These are phyloP conservation scores for Triticum dicoccoides DNA, from an alignment of 176 grass and related monocot genomes.

Conservation along the genomic window DNA sequence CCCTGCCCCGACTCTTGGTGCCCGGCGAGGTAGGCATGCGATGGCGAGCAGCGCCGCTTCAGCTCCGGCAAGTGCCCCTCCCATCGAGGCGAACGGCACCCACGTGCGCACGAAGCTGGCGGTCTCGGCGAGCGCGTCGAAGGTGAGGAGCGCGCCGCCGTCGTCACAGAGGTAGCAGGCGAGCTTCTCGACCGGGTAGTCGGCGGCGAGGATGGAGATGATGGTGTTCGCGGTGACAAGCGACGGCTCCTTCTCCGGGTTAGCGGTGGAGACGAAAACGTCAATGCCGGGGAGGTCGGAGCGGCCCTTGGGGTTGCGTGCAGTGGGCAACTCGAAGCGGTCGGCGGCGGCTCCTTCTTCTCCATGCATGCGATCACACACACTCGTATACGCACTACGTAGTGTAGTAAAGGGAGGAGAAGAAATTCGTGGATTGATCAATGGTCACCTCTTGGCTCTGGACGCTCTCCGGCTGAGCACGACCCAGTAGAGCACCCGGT, in stretches of 20 bases:
- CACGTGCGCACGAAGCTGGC: conserved; percentile 73
- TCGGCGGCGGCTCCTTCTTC: conserved; percentile 8
- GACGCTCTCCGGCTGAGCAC: conserved; percentile 77
- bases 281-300: conserved; percentile 86
- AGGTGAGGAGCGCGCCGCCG: conserved; percentile 76
- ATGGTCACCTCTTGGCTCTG: conserved; percentile 52
- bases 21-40: conserved; percentile 57
- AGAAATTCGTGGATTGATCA: background rate
- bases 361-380: conserved; percentile 43
- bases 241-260: conserved; percentile 92
- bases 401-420: too few relatives aligned
- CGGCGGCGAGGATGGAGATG: conserved; percentile 86
- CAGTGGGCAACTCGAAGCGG: conserved; percentile 64
- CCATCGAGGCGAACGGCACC: conserved; percentile 51
- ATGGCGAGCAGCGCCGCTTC: too few relatives aligned
- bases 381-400: conserved; percentile 13
- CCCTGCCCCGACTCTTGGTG: too few relatives aligned
- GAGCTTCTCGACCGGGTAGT: conserved; percentile 91
- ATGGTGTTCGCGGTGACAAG: conserved; percentile 91
- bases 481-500: conserved; percentile 90
- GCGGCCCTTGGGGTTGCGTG: conserved; percentile 82
- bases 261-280: conserved; percentile 84
- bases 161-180: conserved; percentile 93
- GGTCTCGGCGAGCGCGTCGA: conserved; percentile 85
- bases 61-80: too few relatives aligned